Evolutionary conservation across 345 rosid genomes (phyloP).

Genomic region (Cardiospermum halicacabum): DNA sequence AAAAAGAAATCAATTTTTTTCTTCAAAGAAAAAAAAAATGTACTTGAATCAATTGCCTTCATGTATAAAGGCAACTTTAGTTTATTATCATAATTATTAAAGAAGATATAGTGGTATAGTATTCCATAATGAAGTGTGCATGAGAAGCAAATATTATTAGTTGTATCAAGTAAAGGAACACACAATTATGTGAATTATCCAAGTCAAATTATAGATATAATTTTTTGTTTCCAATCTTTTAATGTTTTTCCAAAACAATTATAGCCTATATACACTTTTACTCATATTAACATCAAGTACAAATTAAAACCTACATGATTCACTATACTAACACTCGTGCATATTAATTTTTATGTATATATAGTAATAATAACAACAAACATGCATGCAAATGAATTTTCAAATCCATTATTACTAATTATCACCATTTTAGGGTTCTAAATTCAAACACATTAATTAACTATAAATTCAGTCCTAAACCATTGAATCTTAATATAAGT

Average conservation of each 20-base stretch:
- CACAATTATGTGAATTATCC: background rate
- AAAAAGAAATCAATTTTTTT: background rate
- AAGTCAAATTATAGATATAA: background rate
- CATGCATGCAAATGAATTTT: background rate
- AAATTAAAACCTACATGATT: background rate
- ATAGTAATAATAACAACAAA: background rate
- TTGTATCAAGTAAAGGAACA: background rate
- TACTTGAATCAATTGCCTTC: constrained; percentile 1
- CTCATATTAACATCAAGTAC: background rate
- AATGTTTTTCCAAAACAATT: background rate
- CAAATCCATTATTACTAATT: background rate
- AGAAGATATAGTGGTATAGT: background rate
- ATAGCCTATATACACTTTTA: background rate
- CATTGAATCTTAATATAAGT: no score
- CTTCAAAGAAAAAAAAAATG: background rate
- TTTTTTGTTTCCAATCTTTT: no score
- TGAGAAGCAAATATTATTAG: constrained; percentile 3
- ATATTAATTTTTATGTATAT: background rate
- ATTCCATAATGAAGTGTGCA: background rate
- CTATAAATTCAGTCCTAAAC: no score
- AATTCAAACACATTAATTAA: no score
- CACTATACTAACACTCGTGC: no score
- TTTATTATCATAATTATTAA: background rate
- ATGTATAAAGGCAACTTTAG: constrained; percentile 10
- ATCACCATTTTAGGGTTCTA: background rate